Conservation (phyloP, 257 asterid genomes). For the Lantana camara region DNA sequence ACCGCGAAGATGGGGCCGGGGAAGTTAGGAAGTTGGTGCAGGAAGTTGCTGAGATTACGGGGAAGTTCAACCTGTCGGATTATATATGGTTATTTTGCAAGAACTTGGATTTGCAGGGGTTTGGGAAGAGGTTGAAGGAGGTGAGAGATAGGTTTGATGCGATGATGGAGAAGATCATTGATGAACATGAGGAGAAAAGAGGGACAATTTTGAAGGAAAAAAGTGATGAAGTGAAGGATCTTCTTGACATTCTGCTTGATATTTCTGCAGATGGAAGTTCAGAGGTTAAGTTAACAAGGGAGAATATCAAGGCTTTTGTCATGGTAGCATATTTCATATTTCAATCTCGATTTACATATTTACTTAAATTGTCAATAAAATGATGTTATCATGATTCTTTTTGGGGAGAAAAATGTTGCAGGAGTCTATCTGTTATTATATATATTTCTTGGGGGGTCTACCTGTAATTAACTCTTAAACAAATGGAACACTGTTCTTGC, state of each 20-base stretch:
- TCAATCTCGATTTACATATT: too few species aligned
- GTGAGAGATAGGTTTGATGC: constrained; percentile 53
- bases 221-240: constrained; percentile 41
- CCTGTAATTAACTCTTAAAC: too few species aligned
- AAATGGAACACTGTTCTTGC: not conserved
- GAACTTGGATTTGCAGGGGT: constrained; percentile 72
- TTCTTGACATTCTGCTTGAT: constrained; percentile 59
- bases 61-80: constrained; percentile 65
- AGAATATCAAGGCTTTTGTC: constrained; percentile 73
- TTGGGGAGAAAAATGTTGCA: too few species aligned
- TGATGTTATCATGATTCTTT: too few species aligned
- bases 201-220: constrained; percentile 19
- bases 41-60: constrained; percentile 55
- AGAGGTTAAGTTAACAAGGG: constrained; percentile 49
- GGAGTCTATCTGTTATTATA: too few species aligned
- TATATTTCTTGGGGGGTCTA: too few species aligned
- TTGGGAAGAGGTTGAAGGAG: constrained; percentile 47
- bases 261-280: constrained; percentile 21
- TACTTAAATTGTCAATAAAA: too few species aligned
- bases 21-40: constrained; percentile 51
- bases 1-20: constrained; percentile 52
- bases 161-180: constrained; percentile 64
- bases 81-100: constrained; percentile 68
- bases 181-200: constrained; percentile 49
- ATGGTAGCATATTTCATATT: constrained; percentile 43